phyloP scores from a whole-genome alignment of 495 filamentous ascomycete genomes.

The Apiosordaria backusii region DNA sequence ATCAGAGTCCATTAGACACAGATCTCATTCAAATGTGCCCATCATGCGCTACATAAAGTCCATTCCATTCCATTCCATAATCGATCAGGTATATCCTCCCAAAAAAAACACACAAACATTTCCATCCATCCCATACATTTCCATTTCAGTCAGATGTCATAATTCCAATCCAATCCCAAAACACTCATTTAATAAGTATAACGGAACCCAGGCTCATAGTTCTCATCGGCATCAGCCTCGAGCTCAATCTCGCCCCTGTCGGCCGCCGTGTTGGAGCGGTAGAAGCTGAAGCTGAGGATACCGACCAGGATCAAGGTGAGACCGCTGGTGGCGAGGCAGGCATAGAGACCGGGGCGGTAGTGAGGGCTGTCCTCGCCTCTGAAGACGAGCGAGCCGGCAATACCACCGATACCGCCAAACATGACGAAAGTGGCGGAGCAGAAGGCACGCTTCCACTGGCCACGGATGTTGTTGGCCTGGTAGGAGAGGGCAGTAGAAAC shows the following conservation, averaged over 20 bases:
- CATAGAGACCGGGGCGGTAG: conserved; percentile 45
- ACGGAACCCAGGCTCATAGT: conserved; percentile 41
- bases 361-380: conserved; percentile 33
- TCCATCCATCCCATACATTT: not conserved
- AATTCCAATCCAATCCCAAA: not conserved
- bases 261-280: conserved; percentile 38
- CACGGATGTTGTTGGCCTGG: conserved; percentile 66
- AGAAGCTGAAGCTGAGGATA: conserved; percentile 31
- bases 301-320: conserved; percentile 37
- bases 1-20: no score
- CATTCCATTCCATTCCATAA: not conserved
- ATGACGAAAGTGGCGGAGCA: conserved; percentile 57
- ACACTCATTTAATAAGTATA: conserved; percentile 42
- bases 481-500: conserved; percentile 57
- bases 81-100: not conserved
- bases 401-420: conserved; percentile 60
- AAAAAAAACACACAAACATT: not conserved
- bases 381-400: conserved; percentile 58
- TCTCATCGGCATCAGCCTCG: conserved; percentile 37
- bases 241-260: conserved; percentile 45
- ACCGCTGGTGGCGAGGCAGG: conserved; percentile 40
- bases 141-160: not conserved
- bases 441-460: conserved; percentile 65
- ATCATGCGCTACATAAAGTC: no score
- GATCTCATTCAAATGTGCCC: conserved; percentile 5